phyloP scores from a whole-genome alignment of 1,284 basidiomycete genomes.

The Malassezia yamatoensis region DNA sequence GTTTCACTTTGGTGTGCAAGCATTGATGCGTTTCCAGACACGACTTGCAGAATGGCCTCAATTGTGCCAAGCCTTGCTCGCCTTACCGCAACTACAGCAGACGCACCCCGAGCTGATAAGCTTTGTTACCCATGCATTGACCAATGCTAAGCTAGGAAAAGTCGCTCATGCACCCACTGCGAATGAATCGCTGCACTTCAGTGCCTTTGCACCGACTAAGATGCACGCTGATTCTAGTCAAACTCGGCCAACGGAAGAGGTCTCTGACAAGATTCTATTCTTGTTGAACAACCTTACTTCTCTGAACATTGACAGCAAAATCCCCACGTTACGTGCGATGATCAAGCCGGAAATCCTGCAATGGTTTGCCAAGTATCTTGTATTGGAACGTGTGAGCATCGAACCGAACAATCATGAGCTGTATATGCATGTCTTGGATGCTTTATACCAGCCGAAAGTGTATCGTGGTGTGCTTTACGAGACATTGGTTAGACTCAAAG shows the following conservation, averaged over 20 bases:
- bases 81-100: constrained; percentile 76
- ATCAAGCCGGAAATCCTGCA: constrained; percentile 47
- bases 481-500: constrained; percentile 67
- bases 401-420: constrained; percentile 96
- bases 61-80: constrained; percentile 75
- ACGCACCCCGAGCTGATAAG: constrained; percentile 68
- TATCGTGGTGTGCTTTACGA: constrained; percentile 70
- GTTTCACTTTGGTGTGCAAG: constrained; percentile 91
- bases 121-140: constrained; percentile 31
- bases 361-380: constrained; percentile 97
- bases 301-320: constrained; percentile 72
- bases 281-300: constrained; percentile 96
- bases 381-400: constrained; percentile 85
- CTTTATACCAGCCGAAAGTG: constrained; percentile 51
- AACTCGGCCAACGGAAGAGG: constrained; percentile 65
- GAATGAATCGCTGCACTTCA: constrained; percentile 9
- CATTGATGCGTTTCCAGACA: constrained; percentile 74
- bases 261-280: constrained; percentile 90
- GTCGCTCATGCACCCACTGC: neutral
- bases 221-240: constrained; percentile 46
- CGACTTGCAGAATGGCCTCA: constrained; percentile 88
- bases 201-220: constrained; percentile 43
- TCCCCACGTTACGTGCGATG: constrained; percentile 29
- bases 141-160: constrained; percentile 13
- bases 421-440: constrained; percentile 85